A percentile compares a stretch with the other conserved stretches of the same genome.
phyloP scores from a whole-genome alignment of 2,329 filamentous ascomycete species.

The Alternaria brassicae region DNA sequence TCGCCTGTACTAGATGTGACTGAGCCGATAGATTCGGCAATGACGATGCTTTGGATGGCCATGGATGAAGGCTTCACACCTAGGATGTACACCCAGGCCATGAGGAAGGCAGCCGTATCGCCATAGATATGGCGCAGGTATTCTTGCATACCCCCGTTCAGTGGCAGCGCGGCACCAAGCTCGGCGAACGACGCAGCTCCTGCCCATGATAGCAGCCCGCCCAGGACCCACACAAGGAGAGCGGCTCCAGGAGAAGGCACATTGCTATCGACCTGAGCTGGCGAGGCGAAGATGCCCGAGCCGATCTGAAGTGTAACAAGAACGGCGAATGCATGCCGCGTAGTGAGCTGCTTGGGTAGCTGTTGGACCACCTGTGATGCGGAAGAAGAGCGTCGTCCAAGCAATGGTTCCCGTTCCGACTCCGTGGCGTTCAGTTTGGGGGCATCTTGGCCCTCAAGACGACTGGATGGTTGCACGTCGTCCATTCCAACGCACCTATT shows the following conservation, averaged over 20 bases:
- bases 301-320: conserved; percentile 70
- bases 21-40: conserved; percentile 58
- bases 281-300: conserved; percentile 70
- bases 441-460: conserved; percentile 7
- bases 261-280: conserved; percentile 68
- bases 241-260: conserved; percentile 67
- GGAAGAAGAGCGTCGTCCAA: conserved; percentile 27
- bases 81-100: conserved; percentile 71
- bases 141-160: conserved; percentile 69
- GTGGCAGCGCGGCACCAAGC: conserved; percentile 68
- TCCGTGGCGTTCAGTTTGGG: conserved; percentile 29
- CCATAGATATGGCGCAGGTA: conserved; percentile 69
- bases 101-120: conserved; percentile 67
- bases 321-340: conserved; percentile 61
- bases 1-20: conserved; percentile 51
- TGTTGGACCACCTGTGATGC: conserved; percentile 19
- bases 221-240: conserved; percentile 66
- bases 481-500: background rate
- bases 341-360: conserved; percentile 42
- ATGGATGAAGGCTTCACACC: conserved; percentile 70
- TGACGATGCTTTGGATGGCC: conserved; percentile 70
- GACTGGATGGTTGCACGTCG: background rate
- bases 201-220: conserved; percentile 69
- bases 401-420: conserved; percentile 38
- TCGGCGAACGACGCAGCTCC: conserved; percentile 69